phyloP scores from a whole-genome alignment of 1,139 yeast genomes.

The Suhomyces atakaporum region DNA sequence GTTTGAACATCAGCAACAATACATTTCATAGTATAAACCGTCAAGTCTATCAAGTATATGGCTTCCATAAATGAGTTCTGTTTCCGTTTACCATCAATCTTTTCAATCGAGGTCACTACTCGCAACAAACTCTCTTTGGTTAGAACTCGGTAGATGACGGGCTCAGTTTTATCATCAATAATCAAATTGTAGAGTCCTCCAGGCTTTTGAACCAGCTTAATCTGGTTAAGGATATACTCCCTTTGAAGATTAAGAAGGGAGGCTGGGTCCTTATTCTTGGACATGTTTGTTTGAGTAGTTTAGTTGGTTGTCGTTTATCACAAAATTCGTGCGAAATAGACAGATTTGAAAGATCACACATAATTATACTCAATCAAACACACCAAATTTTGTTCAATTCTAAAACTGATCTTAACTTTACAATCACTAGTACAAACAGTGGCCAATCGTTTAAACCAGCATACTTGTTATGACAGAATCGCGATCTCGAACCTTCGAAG shows the following conservation, averaged over 20 bases:
- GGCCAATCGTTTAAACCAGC: no score
- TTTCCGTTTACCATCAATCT: conserved; percentile 37
- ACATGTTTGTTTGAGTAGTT: conserved; percentile 14
- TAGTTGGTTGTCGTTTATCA: neutral
- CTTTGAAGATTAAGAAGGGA: conserved; percentile 40
- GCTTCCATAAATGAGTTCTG: conserved; percentile 44
- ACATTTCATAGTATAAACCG: conserved; percentile 42
- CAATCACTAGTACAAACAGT: no score
- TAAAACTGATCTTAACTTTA: no score
- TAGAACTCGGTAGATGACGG: conserved; percentile 36
- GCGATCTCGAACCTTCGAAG: conserved; percentile 7
- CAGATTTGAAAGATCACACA: no score
- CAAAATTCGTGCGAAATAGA: no score
- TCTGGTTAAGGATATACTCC: conserved; percentile 36
- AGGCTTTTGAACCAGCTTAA: conserved; percentile 35
- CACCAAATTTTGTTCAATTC: no score
- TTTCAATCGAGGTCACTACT: conserved; percentile 45
- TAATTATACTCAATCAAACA: no score
- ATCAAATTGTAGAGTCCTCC: conserved; percentile 42
- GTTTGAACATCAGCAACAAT: conserved; percentile 45
- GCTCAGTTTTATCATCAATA: conserved; percentile 40
- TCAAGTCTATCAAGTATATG: conserved; percentile 42
- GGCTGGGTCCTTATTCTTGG: conserved; percentile 31
- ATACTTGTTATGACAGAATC: neutral
- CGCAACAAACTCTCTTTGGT: conserved; percentile 42